Percentiles rank a stretch among this genome's conserved stretches.
phyloP scores from a whole-genome alignment of 257 asterid species.

The Solanum stenotomum region DNA sequence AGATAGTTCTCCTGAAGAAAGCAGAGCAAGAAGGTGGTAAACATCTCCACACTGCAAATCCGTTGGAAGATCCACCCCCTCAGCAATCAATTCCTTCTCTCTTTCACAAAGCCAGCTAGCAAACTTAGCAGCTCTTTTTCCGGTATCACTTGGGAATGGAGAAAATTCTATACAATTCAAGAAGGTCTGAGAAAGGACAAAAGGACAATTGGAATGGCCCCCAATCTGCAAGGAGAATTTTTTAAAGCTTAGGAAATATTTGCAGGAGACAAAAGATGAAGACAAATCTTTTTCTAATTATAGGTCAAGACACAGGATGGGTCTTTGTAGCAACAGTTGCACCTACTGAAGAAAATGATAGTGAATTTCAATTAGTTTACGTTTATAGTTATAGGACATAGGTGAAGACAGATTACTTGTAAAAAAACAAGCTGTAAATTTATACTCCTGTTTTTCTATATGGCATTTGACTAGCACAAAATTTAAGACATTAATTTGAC shows the following conservation, averaged over 20 bases:
- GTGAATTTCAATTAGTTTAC: neutral
- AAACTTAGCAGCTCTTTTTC: conserved; percentile 68
- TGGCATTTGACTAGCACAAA: neutral
- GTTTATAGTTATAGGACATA: neutral
- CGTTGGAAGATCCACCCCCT: conserved; percentile 53
- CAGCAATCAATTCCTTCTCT: conserved; percentile 62
- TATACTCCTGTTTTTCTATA: neutral
- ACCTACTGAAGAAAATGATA: neutral
- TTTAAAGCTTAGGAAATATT: neutral
- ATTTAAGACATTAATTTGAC: neutral
- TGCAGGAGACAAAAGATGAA: neutral
- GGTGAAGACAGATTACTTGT: neutral
- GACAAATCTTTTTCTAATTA: neutral
- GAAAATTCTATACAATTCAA: conserved; percentile 54
- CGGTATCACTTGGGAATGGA: conserved; percentile 65
- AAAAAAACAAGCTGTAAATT: neutral
- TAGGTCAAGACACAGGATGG: neutral
- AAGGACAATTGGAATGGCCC: conserved; percentile 51
- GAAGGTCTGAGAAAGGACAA: conserved; percentile 74
- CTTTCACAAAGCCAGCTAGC: conserved; percentile 68
- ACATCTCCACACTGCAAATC: conserved; percentile 89
- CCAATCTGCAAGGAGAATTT: conserved; percentile 61
- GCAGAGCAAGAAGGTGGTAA: conserved; percentile 54
- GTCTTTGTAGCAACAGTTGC: neutral
- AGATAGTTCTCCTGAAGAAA: conserved; percentile 61